These are phyloP conservation scores for Prunella vulgaris DNA, from an alignment of 257 asterid genomes.

Conservation along the genomic window DNA sequence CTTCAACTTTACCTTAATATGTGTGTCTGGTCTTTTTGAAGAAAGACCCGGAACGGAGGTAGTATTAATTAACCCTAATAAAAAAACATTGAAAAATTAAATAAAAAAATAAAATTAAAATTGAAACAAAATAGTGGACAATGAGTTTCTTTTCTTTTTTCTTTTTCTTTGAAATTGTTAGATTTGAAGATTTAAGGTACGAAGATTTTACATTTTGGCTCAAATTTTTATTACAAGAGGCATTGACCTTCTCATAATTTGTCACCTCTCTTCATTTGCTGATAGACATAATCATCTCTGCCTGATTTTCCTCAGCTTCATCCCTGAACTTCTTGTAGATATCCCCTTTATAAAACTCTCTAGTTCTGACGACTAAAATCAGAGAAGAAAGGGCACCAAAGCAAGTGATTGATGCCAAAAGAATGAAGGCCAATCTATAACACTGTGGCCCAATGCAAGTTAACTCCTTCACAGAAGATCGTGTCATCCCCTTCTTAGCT, in stretches of 20 bases:
- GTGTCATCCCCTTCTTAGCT: slow-evolving; percentile 43
- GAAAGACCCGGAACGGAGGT: too few relatives aligned
- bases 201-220: not conserved
- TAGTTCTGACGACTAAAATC: slow-evolving; percentile 56
- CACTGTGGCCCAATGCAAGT: slow-evolving; percentile 53
- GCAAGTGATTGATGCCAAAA: slow-evolving; percentile 44
- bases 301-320: slow-evolving; percentile 26
- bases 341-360: slow-evolving; percentile 57
- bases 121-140: too few relatives aligned
- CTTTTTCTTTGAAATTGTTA: too few relatives aligned
- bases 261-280: slow-evolving; percentile 16
- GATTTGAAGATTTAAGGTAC: not conserved
- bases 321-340: slow-evolving; percentile 66
- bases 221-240: not conserved
- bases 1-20: too few relatives aligned
- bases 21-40: too few relatives aligned
- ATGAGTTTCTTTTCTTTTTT: too few relatives aligned
- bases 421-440: slow-evolving; percentile 48
- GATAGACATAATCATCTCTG: slow-evolving; percentile 23
- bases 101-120: too few relatives aligned
- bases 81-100: too few relatives aligned
- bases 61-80: too few relatives aligned
- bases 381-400: slow-evolving; percentile 59
- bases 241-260: not conserved
- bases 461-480: slow-evolving; percentile 50